Evolutionary conservation across 176 grass and related monocot genomes (phyloP).

Genomic region (Coix lacrymajobi): DNA sequence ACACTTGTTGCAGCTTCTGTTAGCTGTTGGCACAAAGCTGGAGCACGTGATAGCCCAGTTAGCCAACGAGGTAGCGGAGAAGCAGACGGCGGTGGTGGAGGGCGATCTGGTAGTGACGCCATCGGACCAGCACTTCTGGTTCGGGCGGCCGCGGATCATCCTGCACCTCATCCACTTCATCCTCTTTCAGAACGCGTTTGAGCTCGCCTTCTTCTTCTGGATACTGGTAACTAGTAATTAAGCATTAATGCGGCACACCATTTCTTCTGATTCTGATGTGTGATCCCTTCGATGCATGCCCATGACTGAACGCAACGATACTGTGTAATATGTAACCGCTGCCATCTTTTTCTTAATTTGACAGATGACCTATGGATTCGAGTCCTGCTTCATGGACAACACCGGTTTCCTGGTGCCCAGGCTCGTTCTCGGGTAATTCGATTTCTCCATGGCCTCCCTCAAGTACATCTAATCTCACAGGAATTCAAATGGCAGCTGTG

Average conservation of each 20-base stretch:
- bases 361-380: constrained; percentile 67
- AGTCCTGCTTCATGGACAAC: constrained; percentile 82
- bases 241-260: not conserved
- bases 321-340: not conserved
- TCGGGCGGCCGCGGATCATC: constrained; percentile 53
- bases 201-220: constrained; percentile 92
- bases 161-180: constrained; percentile 87
- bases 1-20: constrained; percentile 55
- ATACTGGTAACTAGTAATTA: constrained; percentile 51
- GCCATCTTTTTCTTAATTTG: constrained; percentile 11
- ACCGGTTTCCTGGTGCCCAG: constrained; percentile 67
- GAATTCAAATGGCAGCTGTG: not conserved
- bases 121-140: constrained; percentile 93
- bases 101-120: constrained; percentile 79
- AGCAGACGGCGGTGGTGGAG: constrained; percentile 47
- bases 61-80: constrained; percentile 78
- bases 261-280: not conserved
- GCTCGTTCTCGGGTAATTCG: constrained; percentile 79
- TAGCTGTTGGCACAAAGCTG: constrained; percentile 89
- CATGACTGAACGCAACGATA: not conserved
- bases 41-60: constrained; percentile 78
- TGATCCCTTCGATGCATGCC: not conserved
- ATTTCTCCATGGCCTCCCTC: not conserved
- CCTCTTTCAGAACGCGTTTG: constrained; percentile 95
- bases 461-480: not conserved